A percentile compares a stretch with the other conserved stretches of the same genome.
These are phyloP conservation scores for Pharnaceum exiguum DNA, from an alignment of 148 eudicot genomes.

Conservation along the genomic window DNA sequence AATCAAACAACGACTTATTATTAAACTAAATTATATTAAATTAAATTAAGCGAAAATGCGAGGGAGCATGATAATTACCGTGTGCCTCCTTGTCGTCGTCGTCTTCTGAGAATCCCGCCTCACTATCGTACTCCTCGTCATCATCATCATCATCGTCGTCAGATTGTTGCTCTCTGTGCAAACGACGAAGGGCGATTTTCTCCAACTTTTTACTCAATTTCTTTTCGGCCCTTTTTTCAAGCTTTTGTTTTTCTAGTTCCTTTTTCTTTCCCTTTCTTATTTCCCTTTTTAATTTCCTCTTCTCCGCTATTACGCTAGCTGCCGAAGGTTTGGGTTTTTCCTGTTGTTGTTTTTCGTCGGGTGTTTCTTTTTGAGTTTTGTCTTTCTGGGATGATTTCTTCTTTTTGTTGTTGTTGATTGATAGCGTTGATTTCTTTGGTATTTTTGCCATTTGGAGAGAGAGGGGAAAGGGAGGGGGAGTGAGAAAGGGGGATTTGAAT, in stretches of 20 bases:
- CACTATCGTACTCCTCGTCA: slow-evolving; percentile 5
- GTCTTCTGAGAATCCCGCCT: slow-evolving; percentile 27
- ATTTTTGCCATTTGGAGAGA: slow-evolving; percentile 2
- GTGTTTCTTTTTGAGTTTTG: too few species aligned
- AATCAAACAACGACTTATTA: neutral
- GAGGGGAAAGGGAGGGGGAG: too few species aligned
- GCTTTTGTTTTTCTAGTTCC: neutral
- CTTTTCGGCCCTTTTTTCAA: neutral
- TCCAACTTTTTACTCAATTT: neutral
- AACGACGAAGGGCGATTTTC: slow-evolving; percentile 2
- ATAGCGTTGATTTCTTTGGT: neutral
- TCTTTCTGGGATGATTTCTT: too few species aligned
- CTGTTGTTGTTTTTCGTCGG: too few species aligned
- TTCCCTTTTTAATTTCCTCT: neutral
- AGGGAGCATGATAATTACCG: slow-evolving; percentile 27
- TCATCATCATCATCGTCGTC: slow-evolving; percentile 1
- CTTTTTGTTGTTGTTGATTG: neutral
- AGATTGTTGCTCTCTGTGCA: neutral
- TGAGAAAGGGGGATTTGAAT: neutral
- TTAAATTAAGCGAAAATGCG: neutral
- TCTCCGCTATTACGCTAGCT: too few species aligned
- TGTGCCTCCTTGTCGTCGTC: too few species aligned
- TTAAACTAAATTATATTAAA: neutral
- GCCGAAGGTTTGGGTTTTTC: too few species aligned
- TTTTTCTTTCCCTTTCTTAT: neutral